Evolutionary conservation across 1,139 yeast species (phyloP).

Genomic region (Candida sanyaensis): DNA sequence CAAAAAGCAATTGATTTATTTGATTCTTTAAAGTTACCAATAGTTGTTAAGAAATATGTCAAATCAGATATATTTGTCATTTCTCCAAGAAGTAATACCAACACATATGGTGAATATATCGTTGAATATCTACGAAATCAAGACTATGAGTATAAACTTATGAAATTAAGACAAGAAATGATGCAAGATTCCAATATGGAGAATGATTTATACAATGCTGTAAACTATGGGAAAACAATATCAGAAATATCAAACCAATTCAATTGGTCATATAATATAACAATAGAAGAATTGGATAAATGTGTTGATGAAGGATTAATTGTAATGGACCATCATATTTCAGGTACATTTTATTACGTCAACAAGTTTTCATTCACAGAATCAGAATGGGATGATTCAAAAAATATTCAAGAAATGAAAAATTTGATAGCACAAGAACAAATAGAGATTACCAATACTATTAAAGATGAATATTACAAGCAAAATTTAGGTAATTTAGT

Average conservation of each 20-base stretch:
- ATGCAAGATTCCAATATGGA: conserved; percentile 19
- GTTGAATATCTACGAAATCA: conserved; percentile 23
- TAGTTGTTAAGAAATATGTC: conserved; percentile 31
- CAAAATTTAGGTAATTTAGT: conserved; percentile 19
- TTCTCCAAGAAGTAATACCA: conserved; percentile 20
- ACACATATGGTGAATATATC: conserved; percentile 27
- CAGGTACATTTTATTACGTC: conserved; percentile 53
- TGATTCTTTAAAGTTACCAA: conserved; percentile 35
- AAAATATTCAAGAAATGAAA: conserved; percentile 15
- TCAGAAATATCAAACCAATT: conserved; percentile 40
- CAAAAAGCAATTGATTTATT: conserved; percentile 31
- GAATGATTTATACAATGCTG: conserved; percentile 20
- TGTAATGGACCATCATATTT: conserved; percentile 65
- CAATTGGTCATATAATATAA: conserved; percentile 68
- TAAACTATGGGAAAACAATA: conserved; percentile 34
- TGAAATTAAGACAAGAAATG: conserved; percentile 25
- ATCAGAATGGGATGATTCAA: conserved; percentile 15
- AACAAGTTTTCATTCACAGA: conserved; percentile 25
- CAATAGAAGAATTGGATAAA: conserved; percentile 65
- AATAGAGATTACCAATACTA: conserved; percentile 16
- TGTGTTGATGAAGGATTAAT: conserved; percentile 59
- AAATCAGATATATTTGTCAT: conserved; percentile 39
- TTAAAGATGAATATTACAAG: conserved; percentile 16
- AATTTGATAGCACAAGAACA: conserved; percentile 23
- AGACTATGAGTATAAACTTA: conserved; percentile 27